Evolutionary conservation across 1,284 basidiomycete genomes (phyloP), one percentile per base, ranked within the genome.

Genomic region (Ganoderma meredithae): DNA sequence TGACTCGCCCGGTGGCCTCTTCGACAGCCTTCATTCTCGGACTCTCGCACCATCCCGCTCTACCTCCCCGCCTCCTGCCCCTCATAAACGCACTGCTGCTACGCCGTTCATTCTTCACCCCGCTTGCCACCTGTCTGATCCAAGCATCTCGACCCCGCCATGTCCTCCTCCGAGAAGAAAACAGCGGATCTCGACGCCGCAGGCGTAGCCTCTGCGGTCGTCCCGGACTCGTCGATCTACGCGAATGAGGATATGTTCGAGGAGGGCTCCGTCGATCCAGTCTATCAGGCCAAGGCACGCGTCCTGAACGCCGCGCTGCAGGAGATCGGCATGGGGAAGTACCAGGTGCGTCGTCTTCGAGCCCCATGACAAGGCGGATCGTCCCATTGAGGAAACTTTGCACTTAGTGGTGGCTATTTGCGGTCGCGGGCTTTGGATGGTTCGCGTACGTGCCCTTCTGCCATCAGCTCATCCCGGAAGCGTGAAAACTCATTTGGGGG

Each of bases 361-460:
- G 36, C 27, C 33, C 31, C 7, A 36, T 9, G 22, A n/a, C 13
- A 17, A 40, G 19, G n/a, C 39, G 19, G 12, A 47, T 56, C 59
- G 36, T 39, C 62, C 27, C 56, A 58, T 40, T 31, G 15, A n/a
- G 8, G 65, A 41, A 27, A 36, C 19, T 25, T 47, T 55, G 3
- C 10, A 49, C 63, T 25, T 55, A 88, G 87, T 87, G 87, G 87
- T 79, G 77, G 73, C 77, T 90, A 1, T 90, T 90, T 73, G 73
- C 84, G 17, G 85, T 90, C 6, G 83, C 88, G 1, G 88, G 89
- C 10, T 90, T 92, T 76, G 91, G 90, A 56, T 92, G 90, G 86
- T 87, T 92, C 62, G 85, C 89, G 89, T 90, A 77, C 72, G 88
- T 72, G 17, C 22, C n/a, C 39, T 25, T 40, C 13, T 36, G n/a